These are phyloP conservation scores for Podaxis sp. DNA, from an alignment of 768 basidiomycete species.

Conservation along the genomic window DNA sequence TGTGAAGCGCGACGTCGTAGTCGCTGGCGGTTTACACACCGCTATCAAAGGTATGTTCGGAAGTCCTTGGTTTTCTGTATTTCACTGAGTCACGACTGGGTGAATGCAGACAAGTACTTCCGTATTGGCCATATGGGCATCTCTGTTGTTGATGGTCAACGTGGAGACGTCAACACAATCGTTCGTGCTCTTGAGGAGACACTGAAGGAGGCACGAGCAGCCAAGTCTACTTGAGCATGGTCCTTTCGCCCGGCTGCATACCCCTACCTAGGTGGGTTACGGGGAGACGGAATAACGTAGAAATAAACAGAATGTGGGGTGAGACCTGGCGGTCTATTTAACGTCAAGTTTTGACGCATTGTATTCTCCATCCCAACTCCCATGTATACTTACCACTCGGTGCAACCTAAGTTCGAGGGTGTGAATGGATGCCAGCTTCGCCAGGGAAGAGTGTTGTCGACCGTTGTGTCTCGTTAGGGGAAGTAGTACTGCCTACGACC, in stretches of 20 bases:
- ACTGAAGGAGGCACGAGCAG: constrained; percentile 35
- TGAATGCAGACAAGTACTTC: constrained; percentile 73
- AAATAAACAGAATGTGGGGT: neutral
- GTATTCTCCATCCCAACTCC: neutral
- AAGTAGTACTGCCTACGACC: constrained; percentile 16
- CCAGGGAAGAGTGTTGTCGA: neutral
- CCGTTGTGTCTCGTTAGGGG: neutral
- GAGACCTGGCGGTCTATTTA: neutral
- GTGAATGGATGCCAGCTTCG: too few relatives aligned
- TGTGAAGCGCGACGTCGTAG: constrained; percentile 64
- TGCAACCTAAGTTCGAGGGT: too few relatives aligned
- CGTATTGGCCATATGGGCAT: constrained; percentile 96
- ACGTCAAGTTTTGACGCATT: neutral
- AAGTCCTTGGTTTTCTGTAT: neutral
- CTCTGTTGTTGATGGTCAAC: constrained; percentile 62
- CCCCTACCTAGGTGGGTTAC: neutral
- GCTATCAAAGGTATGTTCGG: constrained; percentile 65
- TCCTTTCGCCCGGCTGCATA: neutral
- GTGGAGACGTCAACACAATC: constrained; percentile 76
- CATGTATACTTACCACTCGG: neutral
- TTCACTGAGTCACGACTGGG: neutral
- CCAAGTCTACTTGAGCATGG: constrained; percentile 2
- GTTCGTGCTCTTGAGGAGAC: constrained; percentile 60
- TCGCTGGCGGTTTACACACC: constrained; percentile 86
- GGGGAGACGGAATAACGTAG: neutral